Evolutionary conservation across 2,329 filamentous ascomycete genomes (phyloP).

Genomic region (Dactylellina drechsleri): DNA sequence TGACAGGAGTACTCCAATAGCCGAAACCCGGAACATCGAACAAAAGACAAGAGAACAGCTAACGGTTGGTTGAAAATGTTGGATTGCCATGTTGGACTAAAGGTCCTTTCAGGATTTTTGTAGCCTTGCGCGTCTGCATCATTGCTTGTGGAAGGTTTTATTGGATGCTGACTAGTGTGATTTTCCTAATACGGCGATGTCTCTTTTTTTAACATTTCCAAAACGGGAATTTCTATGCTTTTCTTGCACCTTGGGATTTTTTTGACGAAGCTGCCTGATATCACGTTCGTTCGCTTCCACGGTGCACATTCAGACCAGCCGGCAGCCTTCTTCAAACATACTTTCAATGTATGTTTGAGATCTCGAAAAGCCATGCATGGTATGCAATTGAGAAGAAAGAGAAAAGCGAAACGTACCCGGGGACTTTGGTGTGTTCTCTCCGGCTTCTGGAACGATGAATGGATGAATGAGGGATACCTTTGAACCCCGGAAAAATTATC

Average conservation of each 20-base stretch:
- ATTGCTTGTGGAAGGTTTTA: background rate
- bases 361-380: background rate
- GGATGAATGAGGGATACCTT: too few species aligned
- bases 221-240: conserved; percentile 32
- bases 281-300: conserved; percentile 31
- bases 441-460: conserved; percentile 10
- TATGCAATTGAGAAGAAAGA: background rate
- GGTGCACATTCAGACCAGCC: background rate
- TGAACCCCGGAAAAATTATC: conserved; percentile 49
- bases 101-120: too few species aligned
- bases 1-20: conserved; percentile 17
- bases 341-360: conserved; percentile 5
- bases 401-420: conserved; percentile 20
- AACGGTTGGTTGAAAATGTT: conserved; percentile 41
- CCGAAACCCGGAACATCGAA: conserved; percentile 19
- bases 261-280: conserved; percentile 11
- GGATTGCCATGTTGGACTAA: too few species aligned
- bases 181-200: conserved; percentile 32
- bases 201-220: conserved; percentile 41
- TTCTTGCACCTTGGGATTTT: background rate
- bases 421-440: conserved; percentile 46
- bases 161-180: background rate
- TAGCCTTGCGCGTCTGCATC: background rate
- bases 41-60: background rate
- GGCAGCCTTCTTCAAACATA: conserved; percentile 12